Percentiles rank a stretch among this genome's conserved stretches.
Evolutionary conservation across 805 yeast species (phyloP).

Genomic region (Tetrapisispora nanseiensis): DNA sequence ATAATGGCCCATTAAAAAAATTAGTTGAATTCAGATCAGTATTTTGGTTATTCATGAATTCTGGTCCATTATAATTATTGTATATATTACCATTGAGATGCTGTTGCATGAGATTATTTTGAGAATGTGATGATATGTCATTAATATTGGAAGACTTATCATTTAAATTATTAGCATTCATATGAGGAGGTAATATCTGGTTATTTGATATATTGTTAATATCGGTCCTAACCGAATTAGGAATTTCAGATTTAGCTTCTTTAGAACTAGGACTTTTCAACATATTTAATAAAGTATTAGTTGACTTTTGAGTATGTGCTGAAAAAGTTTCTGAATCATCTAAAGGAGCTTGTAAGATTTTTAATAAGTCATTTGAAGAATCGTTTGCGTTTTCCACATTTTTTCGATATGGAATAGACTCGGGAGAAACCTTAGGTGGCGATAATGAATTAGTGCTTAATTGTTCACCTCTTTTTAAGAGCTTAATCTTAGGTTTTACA

Average conservation of each 20-base stretch:
- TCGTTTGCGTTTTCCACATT: not conserved
- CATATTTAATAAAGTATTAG: conserved; percentile 1
- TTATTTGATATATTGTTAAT: not conserved
- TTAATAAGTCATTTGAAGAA: conserved; percentile 3
- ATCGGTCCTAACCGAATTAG: not conserved
- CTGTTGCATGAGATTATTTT: not conserved
- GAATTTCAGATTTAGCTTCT: not conserved
- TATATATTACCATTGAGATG: not conserved
- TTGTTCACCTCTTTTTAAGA: conserved; percentile 32
- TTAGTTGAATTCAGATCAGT: not conserved
- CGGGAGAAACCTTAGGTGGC: conserved; percentile 9
- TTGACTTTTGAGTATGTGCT: not conserved
- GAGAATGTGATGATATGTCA: not conserved
- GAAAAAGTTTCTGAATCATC: not conserved
- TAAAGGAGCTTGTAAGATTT: conserved; percentile 1
- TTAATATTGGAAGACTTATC: not conserved
- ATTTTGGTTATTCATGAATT: not conserved
- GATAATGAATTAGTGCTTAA: conserved; percentile 5
- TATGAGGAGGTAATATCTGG: not conserved
- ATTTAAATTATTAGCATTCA: not conserved
- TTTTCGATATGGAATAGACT: conserved; percentile 14
- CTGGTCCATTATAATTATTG: not conserved
- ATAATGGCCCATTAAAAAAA: not conserved
- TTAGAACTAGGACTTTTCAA: not conserved
- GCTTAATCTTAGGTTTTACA: conserved; percentile 27